Evolutionary conservation across 441 rosid species (phyloP), one percentile per base, ranked within the genome.

Genomic region (Erysimum cheiri): DNA sequence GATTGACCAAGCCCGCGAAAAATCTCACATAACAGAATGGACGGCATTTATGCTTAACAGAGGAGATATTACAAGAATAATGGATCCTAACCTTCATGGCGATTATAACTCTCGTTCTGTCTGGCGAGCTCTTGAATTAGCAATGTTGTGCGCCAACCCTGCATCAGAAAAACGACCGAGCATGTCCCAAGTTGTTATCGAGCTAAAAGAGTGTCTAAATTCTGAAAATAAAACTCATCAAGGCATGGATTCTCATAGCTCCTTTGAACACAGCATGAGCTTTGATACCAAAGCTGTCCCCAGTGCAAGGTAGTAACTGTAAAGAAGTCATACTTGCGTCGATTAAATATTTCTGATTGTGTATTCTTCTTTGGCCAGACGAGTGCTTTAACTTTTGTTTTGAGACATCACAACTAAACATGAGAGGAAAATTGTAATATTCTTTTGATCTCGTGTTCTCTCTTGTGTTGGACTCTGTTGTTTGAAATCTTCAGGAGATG

Each of bases 81-180:
- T 82, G 26, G 94, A 85, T 78, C 80, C 84, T 32, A 82, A 77
- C 9, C 47, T 86, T 22, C 10, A 61, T 0, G 91, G 83, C 2
- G 77, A 78, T 5, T 75, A 78, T 22, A 73, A 81, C 31, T 71
- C 72, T 5, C 78, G 77, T 26, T 80, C 85, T 0, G 78, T 52
- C 0, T 79, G 87, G 84, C 84, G 73, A 82, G 62, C 50, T 15
- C 67, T 72, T 8, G 89, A 87, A 47, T 39, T 66, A 48, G 87
- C 85, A 9, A 69, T 78, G 85, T 37, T 60, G 4, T 84, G 85
- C 33, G 75, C 60, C 13, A 22, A 13, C 1, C 40, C 70, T 46
- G 12, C 66, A 52, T 36, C 85, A 11, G 29, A n/a, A 4, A 67
- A 43, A 28, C 75, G 91, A 56, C 85, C 85, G 7, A 67, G 48